A percentile compares a stretch with the other conserved stretches of the same genome.
Evolutionary conservation across 306 rosid genomes (phyloP).

Genomic region (Vicia villosa): DNA sequence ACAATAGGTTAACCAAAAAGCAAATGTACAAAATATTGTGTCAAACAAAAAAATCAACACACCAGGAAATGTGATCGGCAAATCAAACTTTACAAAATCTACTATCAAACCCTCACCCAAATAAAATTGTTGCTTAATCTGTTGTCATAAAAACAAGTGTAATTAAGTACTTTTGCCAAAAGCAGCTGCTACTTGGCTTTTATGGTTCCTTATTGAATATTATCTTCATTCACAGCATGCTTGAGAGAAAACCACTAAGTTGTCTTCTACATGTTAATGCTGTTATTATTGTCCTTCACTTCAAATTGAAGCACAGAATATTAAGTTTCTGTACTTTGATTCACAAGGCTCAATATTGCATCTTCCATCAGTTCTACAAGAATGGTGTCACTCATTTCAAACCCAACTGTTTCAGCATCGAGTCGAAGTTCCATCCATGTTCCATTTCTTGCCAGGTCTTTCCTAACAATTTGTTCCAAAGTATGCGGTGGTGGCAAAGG

Average conservation of each 20-base stretch:
- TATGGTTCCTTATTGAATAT: constrained; percentile 38
- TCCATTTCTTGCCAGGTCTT: constrained; percentile 74
- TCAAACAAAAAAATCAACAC: constrained; percentile 49
- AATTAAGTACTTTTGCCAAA: constrained; percentile 37
- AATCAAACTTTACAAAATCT: constrained; percentile 57
- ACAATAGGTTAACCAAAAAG: constrained; percentile 35
- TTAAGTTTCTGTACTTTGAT: constrained; percentile 47
- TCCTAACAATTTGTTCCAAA: constrained; percentile 79
- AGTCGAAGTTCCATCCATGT: constrained; percentile 76
- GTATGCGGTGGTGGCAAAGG: constrained; percentile 70
- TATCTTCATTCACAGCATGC: constrained; percentile 31
- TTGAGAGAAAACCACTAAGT: neutral
- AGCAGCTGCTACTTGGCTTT: constrained; percentile 41
- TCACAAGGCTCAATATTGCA: constrained; percentile 47
- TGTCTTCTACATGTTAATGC: constrained; percentile 40
- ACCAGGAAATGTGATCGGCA: constrained; percentile 51
- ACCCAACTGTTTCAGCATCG: constrained; percentile 60
- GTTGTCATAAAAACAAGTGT: constrained; percentile 39
- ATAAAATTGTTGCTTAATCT: constrained; percentile 20
- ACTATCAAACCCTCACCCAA: constrained; percentile 29
- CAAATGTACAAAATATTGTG: constrained; percentile 32
- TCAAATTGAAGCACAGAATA: constrained; percentile 32
- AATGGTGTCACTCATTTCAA: constrained; percentile 72
- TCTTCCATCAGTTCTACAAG: constrained; percentile 78
- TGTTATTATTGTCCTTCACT: constrained; percentile 37